Base-by-base conservation (phyloP, 1,139 yeast species). In the Arxiozyma bovina region DNA sequence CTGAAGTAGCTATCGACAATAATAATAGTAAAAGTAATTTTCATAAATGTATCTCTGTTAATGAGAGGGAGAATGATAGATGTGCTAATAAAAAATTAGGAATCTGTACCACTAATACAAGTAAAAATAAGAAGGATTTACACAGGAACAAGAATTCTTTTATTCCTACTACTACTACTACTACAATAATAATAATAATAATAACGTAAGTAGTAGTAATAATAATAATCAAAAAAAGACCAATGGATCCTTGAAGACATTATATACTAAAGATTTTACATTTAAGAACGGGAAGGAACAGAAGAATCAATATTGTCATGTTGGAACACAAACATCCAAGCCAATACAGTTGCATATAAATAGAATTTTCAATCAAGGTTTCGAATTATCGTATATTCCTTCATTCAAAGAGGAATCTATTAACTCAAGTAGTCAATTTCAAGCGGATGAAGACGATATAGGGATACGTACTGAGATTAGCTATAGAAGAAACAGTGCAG, bases 261-360 rank as follows among this genome's bases (percentile, higher is more conserved):
- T 17, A 4, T 21, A 20, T 5, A 7, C 22, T n/a, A 50, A 30
- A 40, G 53, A 50, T 17, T 50, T 50, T 41, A 50, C 53, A 15
- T 50, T 50, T 25, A 50, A 50, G 38, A 50, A 50, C 15, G 25
- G n/a, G 1, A 27, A 41, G 9, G 44, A 42, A 2, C 23, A 25
- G n/a, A 38, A 44, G 6, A 27, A 22, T 8, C 21, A 41, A n/a
- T 42, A 27, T 18, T 23, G 30, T 20, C 18, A 46, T 46, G 9
- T 22, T 3, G 53, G 49, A 11, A 51, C 42, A 18, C 53, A 51
- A 42, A 51, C 53, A 20, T 12, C 46, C 25, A 25, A 34, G 5
- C 50, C 53, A 8, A 17, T 45, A 0, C 42, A 38, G 22, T 17
- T 51, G 5, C 42, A 41, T 21, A 42, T 51, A 6, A 50, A 51